Base-by-base conservation (phyloP, 345 rosid species). In the Heritiera littoralis region DNA sequence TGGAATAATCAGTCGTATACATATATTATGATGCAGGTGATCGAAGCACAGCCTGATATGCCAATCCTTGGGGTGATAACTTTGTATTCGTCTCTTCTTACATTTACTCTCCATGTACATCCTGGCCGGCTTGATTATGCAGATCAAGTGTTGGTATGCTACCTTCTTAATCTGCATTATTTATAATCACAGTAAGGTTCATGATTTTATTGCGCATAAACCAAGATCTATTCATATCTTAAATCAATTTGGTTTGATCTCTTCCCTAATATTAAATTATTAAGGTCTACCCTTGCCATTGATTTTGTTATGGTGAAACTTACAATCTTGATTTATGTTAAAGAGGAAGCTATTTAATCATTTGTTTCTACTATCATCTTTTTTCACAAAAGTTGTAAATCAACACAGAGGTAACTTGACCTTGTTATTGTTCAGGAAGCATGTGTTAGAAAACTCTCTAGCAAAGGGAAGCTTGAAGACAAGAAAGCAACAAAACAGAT, bases 81-180 rank as follows among this genome's bases (percentile, higher is more conserved):
- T 71, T 86, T 93, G 71, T 95, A 93, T 87, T 95, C 97, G 12
- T 92, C 98, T 80, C 99, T 95, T 85, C 97, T 93, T 69, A 93
- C 91, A 67, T 95, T 95, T 84, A 93, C 97, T 60, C 98, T 95
- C 70, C 95, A 93, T 85, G 99, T 95, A 77, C 99, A 95, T 80
- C 99, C 99, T 67, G 99, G 93, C 75, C 95, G 99, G 72, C 92
- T 95, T 81, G 98, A 95, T 84, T 93, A 95, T 86, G 98, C 97
- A 17, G 99, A 95, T 84, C 97, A 95, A 95, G 99, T 94, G 52
- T 83, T 94, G 98, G 98, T 93, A 93, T 85, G 80, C 61, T 46
- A 49, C 59, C 79, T 81, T 73, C 70, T 60, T 75, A 70, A 40
- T 69, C 46, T 71, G 74, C 79, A 59, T 71, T 71, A 7, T 60